Conservation (phyloP, 176 grass and related monocot genomes). For the Phoenix dactylifera region DNA sequence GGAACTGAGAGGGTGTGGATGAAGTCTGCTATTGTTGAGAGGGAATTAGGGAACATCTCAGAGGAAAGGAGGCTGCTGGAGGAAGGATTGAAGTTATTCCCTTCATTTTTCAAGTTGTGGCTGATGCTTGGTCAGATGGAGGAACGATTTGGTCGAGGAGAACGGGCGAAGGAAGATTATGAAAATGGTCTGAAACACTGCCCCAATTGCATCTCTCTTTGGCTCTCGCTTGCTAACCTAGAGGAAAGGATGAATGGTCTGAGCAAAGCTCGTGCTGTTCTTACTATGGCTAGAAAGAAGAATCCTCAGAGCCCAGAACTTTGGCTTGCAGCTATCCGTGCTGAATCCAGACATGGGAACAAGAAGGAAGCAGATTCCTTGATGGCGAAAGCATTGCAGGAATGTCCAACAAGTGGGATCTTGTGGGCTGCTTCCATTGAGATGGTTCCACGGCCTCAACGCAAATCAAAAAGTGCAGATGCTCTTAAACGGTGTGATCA, state of each 20-base stretch:
- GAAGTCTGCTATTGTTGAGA: constrained; percentile 87
- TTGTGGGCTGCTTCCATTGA: constrained; percentile 79
- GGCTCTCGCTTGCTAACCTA: constrained; percentile 71
- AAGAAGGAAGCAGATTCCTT: constrained; percentile 79
- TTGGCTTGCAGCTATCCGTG: constrained; percentile 78
- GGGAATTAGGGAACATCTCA: constrained; percentile 57
- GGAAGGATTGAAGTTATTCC: constrained; percentile 83
- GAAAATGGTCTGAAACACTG: constrained; percentile 72
- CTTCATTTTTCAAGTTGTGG: constrained; percentile 83
- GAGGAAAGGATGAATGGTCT: constrained; percentile 75
- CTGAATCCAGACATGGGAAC: constrained; percentile 65
- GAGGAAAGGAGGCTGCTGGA: constrained; percentile 77
- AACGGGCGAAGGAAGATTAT: constrained; percentile 63
- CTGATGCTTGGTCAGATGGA: constrained; percentile 97
- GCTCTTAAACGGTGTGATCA: constrained; percentile 69
- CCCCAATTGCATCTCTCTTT: constrained; percentile 60
- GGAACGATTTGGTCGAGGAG: constrained; percentile 45
- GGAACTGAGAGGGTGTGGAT: constrained; percentile 97
- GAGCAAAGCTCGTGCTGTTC: constrained; percentile 81
- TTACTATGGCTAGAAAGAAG: constrained; percentile 84
- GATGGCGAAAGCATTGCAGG: constrained; percentile 80
- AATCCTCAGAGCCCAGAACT: constrained; percentile 79
- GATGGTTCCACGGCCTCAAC: constrained; percentile 70
- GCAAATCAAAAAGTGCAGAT: constrained; percentile 67
- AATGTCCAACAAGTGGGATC: constrained; percentile 87